These are phyloP conservation scores for Cyberlindnera lachancei DNA, from an alignment of 805 yeast species.

Conservation along the genomic window DNA sequence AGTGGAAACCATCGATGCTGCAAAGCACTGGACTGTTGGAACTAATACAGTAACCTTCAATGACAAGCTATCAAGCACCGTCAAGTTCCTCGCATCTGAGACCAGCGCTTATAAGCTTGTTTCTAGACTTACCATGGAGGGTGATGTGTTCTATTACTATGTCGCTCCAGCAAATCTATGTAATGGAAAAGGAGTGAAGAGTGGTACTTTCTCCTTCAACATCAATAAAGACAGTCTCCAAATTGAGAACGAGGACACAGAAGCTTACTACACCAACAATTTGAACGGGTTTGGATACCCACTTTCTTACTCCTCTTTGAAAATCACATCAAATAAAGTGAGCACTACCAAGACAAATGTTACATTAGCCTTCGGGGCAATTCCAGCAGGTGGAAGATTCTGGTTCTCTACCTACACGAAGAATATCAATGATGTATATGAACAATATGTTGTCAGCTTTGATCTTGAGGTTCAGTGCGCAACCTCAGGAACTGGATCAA, in stretches of 20 bases:
- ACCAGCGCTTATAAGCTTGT: background rate
- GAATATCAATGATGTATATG: background rate
- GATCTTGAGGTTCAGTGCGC: background rate
- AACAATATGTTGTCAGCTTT: background rate
- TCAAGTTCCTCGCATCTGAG: background rate
- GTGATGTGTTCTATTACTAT: constrained; percentile 10
- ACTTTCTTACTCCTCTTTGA: background rate
- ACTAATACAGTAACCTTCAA: constrained; percentile 11
- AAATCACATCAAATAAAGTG: background rate
- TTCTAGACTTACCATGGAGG: constrained; percentile 11
- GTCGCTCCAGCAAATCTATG: constrained; percentile 3
- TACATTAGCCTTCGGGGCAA: constrained; percentile 4
- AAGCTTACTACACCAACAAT: background rate
- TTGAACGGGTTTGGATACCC: constrained; percentile 3
- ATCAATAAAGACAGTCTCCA: background rate
- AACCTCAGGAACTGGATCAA: background rate
- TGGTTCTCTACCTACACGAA: constrained; percentile 5
- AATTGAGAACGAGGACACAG: background rate
- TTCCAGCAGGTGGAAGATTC: constrained; percentile 7
- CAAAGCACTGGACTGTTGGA: constrained; percentile 10
- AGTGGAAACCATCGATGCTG: constrained; percentile 3
- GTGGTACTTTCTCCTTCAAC: constrained; percentile 7
- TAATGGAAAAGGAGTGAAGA: background rate
- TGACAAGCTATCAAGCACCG: constrained; percentile 3
- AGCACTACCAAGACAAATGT: background rate